Conservation (phyloP, 306 rosid species). For the Cicer yamashitae region DNA sequence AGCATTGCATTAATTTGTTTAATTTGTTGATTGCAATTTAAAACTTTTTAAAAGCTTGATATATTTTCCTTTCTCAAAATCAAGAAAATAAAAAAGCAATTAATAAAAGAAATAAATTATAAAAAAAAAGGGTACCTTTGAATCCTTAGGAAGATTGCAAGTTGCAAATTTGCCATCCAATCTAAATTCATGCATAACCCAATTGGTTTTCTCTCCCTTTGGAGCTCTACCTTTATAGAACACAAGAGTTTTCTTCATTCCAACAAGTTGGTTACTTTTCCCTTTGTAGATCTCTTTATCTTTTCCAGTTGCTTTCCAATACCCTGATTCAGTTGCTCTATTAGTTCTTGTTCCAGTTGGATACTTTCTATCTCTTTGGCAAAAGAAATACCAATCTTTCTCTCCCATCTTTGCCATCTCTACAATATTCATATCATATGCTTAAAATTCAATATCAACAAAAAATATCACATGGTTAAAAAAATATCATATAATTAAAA, state of each 20-base stretch:
- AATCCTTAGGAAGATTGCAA: slow-evolving; percentile 55
- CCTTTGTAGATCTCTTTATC: slow-evolving; percentile 77
- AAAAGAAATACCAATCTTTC: slow-evolving; percentile 89
- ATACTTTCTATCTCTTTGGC: slow-evolving; percentile 81
- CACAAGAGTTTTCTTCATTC: slow-evolving; percentile 94
- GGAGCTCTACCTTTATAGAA: slow-evolving; percentile 96
- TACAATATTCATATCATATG: slow-evolving; percentile 14
- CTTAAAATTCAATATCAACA: too few relatives aligned
- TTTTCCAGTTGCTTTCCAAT: slow-evolving; percentile 98
- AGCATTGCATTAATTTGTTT: neutral
- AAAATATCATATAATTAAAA: neutral
- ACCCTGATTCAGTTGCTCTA: slow-evolving; percentile 83
- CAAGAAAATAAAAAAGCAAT: neutral
- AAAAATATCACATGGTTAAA: neutral
- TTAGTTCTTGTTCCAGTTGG: slow-evolving; percentile 91
- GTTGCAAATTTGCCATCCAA: slow-evolving; percentile 63
- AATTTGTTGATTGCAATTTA: neutral
- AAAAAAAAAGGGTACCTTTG: slow-evolving; percentile 50
- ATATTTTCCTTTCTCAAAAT: neutral
- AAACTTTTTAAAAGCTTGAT: neutral
- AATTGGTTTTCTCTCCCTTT: slow-evolving; percentile 77
- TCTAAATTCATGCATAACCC: slow-evolving; percentile 95
- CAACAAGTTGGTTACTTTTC: slow-evolving; percentile 61
- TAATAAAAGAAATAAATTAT: neutral
- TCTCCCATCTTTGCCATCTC: slow-evolving; percentile 95